Conservation (phyloP, 805 yeast genomes). For the Suhomyces faveliae region DNA sequence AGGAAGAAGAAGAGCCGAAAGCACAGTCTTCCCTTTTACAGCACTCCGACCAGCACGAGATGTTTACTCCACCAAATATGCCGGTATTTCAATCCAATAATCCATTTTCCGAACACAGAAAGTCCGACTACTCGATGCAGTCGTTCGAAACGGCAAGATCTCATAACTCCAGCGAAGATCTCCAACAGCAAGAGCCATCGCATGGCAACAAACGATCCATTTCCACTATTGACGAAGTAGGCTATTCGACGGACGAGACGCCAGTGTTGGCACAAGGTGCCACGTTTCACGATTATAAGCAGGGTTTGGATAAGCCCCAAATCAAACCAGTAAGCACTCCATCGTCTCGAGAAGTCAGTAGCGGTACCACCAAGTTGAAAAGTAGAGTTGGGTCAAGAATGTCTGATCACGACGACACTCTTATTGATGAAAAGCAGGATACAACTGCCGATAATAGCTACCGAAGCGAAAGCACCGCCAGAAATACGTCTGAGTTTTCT, state of each 20-base stretch:
- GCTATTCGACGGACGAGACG: conserved; percentile 22
- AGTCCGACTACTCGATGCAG: conserved; percentile 18
- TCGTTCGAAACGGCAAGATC: conserved; percentile 30
- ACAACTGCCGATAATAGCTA: conserved; percentile 3
- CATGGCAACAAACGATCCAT: conserved; percentile 13
- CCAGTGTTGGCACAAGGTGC: conserved; percentile 26
- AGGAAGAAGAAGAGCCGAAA: conserved; percentile 15
- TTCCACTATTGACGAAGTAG: conserved; percentile 20
- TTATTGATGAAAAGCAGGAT: conserved; percentile 17
- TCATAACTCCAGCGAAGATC: conserved; percentile 1
- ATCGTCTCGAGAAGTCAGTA: neutral
- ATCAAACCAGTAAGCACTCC: conserved; percentile 92
- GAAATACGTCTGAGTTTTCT: neutral
- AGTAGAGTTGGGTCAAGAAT: neutral
- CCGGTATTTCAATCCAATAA: conserved; percentile 1
- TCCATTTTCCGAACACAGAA: conserved; percentile 3
- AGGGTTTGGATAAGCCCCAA: conserved; percentile 11
- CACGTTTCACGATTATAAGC: conserved; percentile 22
- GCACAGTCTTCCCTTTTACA: conserved; percentile 3
- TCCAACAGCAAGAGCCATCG: neutral
- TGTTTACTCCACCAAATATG: neutral
- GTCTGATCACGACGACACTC: conserved; percentile 25
- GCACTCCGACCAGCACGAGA: neutral
- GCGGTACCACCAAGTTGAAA: neutral
- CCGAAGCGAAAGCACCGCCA: neutral